Evolutionary conservation across 2,329 filamentous ascomycete genomes (phyloP).

Genomic region (Periconia sp.): DNA sequence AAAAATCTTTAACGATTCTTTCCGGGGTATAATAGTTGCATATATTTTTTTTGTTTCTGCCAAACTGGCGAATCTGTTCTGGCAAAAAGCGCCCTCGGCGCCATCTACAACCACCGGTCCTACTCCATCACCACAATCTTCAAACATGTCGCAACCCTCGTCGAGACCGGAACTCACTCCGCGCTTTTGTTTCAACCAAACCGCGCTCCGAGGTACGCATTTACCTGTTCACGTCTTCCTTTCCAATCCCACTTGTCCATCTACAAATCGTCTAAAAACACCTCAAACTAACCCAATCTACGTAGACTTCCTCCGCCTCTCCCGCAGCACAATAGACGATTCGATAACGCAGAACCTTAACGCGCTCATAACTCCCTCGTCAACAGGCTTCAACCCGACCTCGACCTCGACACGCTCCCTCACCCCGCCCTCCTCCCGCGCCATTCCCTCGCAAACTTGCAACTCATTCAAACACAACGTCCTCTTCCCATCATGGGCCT

Average conservation of each 20-base stretch:
- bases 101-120: constrained; percentile 9
- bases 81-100: constrained; percentile 25
- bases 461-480: constrained; percentile 72
- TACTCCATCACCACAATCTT: constrained; percentile 9
- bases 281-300: constrained; percentile 37
- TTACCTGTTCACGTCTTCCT: background rate
- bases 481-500: constrained; percentile 87
- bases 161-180: constrained; percentile 47
- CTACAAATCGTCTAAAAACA: constrained; percentile 1
- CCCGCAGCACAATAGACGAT: constrained; percentile 84
- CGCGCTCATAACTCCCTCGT: constrained; percentile 75
- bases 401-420: constrained; percentile 69
- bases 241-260: background rate
- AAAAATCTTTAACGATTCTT: background rate
- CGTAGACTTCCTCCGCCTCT: constrained; percentile 86
- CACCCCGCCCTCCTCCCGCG: constrained; percentile 49
- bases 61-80: constrained; percentile 35
- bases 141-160: constrained; percentile 46
- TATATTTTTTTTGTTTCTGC: background rate
- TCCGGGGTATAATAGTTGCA: background rate
- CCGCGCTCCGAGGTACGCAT: constrained; percentile 49
- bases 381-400: constrained; percentile 71
- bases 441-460: constrained; percentile 67
- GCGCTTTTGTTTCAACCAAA: constrained; percentile 56
- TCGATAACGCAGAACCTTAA: constrained; percentile 93